phyloP scores from a whole-genome alignment of 1,284 basidiomycete genomes.

The Irpex lacteus region DNA sequence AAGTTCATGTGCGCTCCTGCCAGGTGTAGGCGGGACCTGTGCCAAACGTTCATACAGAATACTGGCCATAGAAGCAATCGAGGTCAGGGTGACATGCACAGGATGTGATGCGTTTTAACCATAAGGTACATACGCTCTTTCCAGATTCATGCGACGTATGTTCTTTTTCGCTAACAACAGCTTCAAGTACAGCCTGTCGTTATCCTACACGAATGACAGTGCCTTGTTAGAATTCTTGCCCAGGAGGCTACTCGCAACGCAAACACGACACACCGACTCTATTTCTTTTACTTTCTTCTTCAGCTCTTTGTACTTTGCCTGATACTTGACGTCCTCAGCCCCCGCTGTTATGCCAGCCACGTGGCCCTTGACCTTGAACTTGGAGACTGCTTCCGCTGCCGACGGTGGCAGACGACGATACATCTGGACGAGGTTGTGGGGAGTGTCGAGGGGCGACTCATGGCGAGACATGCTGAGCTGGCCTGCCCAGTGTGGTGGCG shows the following conservation, averaged over 20 bases:
- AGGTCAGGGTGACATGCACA: not conserved
- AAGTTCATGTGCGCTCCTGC: conserved; percentile 29
- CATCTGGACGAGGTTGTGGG: conserved; percentile 11
- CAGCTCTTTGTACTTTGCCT: conserved; percentile 86
- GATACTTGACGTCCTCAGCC: conserved; percentile 86
- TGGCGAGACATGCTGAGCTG: conserved; percentile 34
- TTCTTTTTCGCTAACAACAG: conserved; percentile 80
- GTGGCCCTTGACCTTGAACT: conserved; percentile 41
- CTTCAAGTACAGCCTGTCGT: conserved; percentile 84
- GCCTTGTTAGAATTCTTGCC: not conserved
- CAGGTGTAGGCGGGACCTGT: conserved; percentile 53
- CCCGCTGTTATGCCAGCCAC: conserved; percentile 69
- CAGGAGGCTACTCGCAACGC: not conserved
- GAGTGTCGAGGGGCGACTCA: conserved; percentile 28
- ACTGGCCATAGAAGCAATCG: conserved; percentile 33
- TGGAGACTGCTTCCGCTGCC: conserved; percentile 38
- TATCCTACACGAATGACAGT: conserved; percentile 53
- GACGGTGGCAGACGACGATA: conserved; percentile 21
- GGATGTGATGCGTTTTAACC: conserved; percentile 10
- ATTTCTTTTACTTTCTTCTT: conserved; percentile 89
- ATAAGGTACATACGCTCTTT: conserved; percentile 72
- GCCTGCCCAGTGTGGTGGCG: conserved; percentile 7
- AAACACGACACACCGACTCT: conserved; percentile 58
- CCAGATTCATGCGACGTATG: conserved; percentile 86
- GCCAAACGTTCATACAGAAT: conserved; percentile 77